These are phyloP conservation scores for Lasiodiplodia sp. DNA, from an alignment of 2,329 filamentous ascomycete species.

Conservation along the genomic window DNA sequence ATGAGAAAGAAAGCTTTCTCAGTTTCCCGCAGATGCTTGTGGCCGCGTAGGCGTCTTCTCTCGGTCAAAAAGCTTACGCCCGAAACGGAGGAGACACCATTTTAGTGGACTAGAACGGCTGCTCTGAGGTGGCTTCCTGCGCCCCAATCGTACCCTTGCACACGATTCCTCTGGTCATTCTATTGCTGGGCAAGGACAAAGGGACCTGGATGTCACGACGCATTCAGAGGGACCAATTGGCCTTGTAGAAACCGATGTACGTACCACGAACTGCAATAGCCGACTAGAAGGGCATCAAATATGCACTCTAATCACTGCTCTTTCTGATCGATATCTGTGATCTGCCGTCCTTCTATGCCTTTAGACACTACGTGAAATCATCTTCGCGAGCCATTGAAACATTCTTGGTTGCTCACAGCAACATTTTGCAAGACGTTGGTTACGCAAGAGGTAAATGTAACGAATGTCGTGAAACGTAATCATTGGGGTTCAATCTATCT, in stretches of 20 bases:
- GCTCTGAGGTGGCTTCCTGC: background rate
- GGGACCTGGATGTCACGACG: background rate
- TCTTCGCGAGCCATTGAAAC: background rate
- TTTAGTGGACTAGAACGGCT: background rate
- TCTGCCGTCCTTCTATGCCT: background rate
- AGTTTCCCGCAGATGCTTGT: background rate
- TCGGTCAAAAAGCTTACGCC: constrained; percentile 13
- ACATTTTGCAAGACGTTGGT: background rate
- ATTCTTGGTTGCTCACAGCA: background rate
- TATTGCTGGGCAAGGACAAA: background rate
- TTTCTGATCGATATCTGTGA: no score
- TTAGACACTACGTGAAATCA: background rate
- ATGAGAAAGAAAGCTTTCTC: background rate
- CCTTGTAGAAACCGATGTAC: no score
- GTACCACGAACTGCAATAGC: no score
- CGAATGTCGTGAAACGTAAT: background rate
- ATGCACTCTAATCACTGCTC: no score
- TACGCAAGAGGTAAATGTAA: background rate
- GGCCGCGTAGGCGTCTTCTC: background rate
- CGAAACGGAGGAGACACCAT: constrained; percentile 2
- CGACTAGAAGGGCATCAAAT: no score
- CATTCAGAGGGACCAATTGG: no score
- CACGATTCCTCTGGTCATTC: background rate
- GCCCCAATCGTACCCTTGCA: background rate
- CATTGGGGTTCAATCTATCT: background rate